Evolutionary conservation across 2,329 filamentous ascomycete genomes (phyloP).

Genomic region (Rhinocladiella mackenziei): DNA sequence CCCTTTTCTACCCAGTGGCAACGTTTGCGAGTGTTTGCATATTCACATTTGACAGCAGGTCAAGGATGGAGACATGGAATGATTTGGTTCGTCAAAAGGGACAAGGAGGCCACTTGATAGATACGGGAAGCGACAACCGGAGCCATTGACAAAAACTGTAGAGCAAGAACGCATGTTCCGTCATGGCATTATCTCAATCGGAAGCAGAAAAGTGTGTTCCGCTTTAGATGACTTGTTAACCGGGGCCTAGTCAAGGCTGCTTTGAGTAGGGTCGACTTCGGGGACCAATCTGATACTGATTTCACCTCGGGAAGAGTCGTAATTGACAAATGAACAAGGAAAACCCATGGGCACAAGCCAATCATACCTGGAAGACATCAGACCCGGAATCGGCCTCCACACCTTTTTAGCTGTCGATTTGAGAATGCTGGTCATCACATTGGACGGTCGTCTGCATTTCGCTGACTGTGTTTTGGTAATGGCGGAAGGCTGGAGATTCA

Average conservation of each 20-base stretch:
- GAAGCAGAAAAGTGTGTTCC: too few relatives aligned
- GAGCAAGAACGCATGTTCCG: too few relatives aligned
- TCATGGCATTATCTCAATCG: too few relatives aligned
- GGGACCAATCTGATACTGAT: not conserved
- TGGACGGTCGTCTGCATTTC: not conserved
- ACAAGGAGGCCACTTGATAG: not conserved
- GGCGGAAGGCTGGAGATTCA: not conserved
- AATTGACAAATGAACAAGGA: conserved; percentile 1
- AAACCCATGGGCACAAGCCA: not conserved
- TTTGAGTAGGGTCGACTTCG: too few relatives aligned
- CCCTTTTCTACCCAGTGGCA: not conserved
- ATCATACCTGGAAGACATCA: not conserved
- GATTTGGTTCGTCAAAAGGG: not conserved
- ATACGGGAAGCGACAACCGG: too few relatives aligned
- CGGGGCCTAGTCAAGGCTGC: too few relatives aligned
- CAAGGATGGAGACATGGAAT: not conserved
- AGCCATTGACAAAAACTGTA: too few relatives aligned
- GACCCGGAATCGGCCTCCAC: too few relatives aligned
- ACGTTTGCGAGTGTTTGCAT: not conserved
- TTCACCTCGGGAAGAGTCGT: not conserved
- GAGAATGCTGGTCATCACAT: not conserved
- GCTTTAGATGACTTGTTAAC: too few relatives aligned
- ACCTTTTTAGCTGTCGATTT: not conserved
- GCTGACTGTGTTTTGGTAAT: not conserved
- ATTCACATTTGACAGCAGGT: not conserved